Percentiles rank a stretch among this genome's conserved stretches.
Evolutionary conservation across 306 rosid species (phyloP).

Genomic region (Trifolium fragiferum): DNA sequence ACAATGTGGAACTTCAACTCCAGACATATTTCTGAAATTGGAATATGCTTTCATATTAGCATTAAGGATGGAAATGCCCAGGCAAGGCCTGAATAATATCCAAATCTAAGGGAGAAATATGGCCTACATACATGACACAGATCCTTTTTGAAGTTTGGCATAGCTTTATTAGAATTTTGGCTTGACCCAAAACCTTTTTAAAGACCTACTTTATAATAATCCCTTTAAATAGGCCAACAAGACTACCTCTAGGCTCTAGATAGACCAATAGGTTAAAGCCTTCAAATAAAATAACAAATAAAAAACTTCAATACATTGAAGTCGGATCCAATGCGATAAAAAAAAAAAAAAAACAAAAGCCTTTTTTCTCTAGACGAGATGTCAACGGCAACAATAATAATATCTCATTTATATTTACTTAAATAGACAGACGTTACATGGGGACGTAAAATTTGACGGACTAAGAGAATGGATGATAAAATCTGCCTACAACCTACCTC

Average conservation of each 20-base stretch:
- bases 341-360: not conserved
- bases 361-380: not conserved
- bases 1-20: not conserved
- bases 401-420: not conserved
- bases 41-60: not conserved
- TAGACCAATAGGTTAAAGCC: not conserved
- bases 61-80: not conserved
- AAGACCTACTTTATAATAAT: not conserved
- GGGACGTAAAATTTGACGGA: not conserved
- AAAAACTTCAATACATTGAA: not conserved
- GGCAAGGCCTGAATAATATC: not conserved
- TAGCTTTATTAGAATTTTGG: not conserved
- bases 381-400: not conserved
- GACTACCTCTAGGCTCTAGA: not conserved
- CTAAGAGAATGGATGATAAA: no score
- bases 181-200: not conserved
- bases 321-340: not conserved
- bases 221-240: conserved; percentile 4
- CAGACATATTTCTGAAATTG: conserved; percentile 6
- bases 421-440: not conserved
- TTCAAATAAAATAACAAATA: conserved; percentile 1
- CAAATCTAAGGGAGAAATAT: not conserved
- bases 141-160: no score
- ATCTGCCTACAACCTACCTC: conserved; percentile 12
- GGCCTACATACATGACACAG: no score